These are phyloP conservation scores for Fistulifera solaris DNA, from an alignment of 108 stramenopile species.

Conservation along the genomic window DNA sequence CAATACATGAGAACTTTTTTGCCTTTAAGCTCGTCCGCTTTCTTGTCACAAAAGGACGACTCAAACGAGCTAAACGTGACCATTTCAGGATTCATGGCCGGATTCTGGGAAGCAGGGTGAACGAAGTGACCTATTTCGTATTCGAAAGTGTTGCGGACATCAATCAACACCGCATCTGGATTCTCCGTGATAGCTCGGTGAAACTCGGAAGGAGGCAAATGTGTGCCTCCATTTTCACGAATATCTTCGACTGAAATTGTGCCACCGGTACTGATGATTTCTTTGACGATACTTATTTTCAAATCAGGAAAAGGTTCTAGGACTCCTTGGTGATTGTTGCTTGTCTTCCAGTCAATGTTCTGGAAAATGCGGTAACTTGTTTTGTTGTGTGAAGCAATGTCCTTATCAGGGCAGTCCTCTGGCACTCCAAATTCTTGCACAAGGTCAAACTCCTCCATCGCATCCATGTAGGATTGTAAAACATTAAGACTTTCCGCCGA, in stretches of 20 bases:
- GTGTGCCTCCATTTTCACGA: constrained; percentile 34
- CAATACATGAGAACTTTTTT: constrained; percentile 93
- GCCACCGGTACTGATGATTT: constrained; percentile 71
- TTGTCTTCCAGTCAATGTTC: constrained; percentile 65
- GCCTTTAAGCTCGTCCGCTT: constrained; percentile 45
- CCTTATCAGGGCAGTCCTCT: no score
- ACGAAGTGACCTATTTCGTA: constrained; percentile 75
- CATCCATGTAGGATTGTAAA: constrained; percentile 28
- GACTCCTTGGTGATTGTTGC: background rate
- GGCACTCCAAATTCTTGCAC: constrained; percentile 23
- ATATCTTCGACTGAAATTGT: constrained; percentile 42
- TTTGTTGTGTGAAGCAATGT: no score
- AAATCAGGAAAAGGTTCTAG: constrained; percentile 69
- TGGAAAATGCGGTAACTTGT: constrained; percentile 21
- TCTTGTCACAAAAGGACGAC: constrained; percentile 42
- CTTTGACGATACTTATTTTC: constrained; percentile 69
- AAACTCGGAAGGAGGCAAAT: constrained; percentile 61
- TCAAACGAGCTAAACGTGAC: constrained; percentile 69
- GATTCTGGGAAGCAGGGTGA: constrained; percentile 5
- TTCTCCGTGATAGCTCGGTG: constrained; percentile 32
- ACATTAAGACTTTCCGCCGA: constrained; percentile 19
- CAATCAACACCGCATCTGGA: constrained; percentile 45
- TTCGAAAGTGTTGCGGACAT: constrained; percentile 85
- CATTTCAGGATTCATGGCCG: constrained; percentile 64
- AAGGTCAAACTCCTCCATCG: constrained; percentile 47